Evolutionary conservation across 352 stramenopile species (phyloP).

Genomic region (Saprolegnia parasitica): DNA sequence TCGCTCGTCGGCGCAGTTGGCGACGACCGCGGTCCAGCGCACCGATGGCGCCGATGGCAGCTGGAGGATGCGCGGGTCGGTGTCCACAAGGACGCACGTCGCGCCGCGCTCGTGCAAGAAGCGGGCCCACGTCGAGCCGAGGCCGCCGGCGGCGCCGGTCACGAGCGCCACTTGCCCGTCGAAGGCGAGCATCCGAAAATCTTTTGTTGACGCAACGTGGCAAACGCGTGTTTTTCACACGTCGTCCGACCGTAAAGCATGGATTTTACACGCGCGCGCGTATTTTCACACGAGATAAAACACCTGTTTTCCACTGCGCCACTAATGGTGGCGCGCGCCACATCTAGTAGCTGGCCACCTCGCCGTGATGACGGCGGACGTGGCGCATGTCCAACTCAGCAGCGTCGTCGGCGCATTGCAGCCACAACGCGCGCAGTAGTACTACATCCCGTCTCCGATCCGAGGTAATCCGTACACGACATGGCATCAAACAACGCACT

Average conservation of each 20-base stretch:
- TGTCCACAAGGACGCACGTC: conserved; percentile 20
- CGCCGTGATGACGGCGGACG: no score
- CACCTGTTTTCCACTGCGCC: no score
- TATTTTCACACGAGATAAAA: no score
- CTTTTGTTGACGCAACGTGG: neutral
- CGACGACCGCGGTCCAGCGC: conserved; percentile 4
- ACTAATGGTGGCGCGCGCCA: no score
- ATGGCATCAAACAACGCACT: no score
- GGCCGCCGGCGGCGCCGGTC: conserved; percentile 20
- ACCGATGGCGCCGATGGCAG: neutral
- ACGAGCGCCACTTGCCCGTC: conserved; percentile 27
- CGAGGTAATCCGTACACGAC: no score
- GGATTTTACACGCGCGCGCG: neutral
- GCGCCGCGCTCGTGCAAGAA: conserved; percentile 1
- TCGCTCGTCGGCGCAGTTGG: conserved; percentile 16
- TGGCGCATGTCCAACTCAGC: no score
- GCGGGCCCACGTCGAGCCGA: conserved; percentile 9
- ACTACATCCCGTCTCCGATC: no score
- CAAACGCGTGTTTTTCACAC: no score
- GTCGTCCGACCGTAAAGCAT: neutral
- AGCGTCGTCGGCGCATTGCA: no score
- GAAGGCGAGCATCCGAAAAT: conserved; percentile 14
- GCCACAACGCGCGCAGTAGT: no score
- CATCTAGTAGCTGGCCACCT: no score
- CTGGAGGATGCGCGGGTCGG: conserved; percentile 11